Base-by-base conservation (phyloP, 192 early-diverging fungal species). In the Phlyctochytrium arcticum region DNA sequence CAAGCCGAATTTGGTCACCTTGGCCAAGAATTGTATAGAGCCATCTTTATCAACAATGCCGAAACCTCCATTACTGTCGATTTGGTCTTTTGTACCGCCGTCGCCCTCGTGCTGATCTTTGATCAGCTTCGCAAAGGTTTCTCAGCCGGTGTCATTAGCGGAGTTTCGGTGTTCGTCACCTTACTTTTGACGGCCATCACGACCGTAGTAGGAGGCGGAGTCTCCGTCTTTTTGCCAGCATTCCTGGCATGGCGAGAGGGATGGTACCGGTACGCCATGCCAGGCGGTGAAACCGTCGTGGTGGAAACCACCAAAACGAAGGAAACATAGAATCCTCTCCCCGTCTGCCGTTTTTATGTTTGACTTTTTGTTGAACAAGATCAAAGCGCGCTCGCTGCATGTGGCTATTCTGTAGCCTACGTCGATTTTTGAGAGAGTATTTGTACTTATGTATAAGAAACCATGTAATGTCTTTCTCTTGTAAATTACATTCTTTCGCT, bases 191-290 rank as follows among this genome's bases (percentile, higher is more conserved):
- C 26, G 5, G 19, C 55, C 19, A n/a, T n/a, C n/a, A n/a, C n/a
- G n/a, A n/a, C n/a, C n/a, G 58, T 31, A 5, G 32, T 27, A 3
- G 27, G 48, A 6, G 53, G 35, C 27, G 56, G 57, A 5, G 44
- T 67, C 2, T 51, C 57, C 1, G 58, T 67, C 17, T 37, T 42
- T 30, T 54, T 72, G 15, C 70, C 70, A 15, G 36, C 57, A 4
- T 72, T 59, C 32, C 46, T 72, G 26, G 55, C 63, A 17, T 72
- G 64, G 55, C 19, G 70, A 48, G 70, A 72, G 36, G 65, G 65
- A 24, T 67, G 65, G 65, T n/a, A n/a, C n/a, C n/a, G n/a, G n/a
- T n/a, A n/a, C n/a, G n/a, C n/a, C n/a, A n/a, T n/a, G n/a, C n/a
- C n/a, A n/a, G n/a, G n/a, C n/a, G n/a, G n/a, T n/a, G n/a, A n/a